phyloP scores from a whole-genome alignment of 306 rosid genomes.

The Malus sieversii region DNA sequence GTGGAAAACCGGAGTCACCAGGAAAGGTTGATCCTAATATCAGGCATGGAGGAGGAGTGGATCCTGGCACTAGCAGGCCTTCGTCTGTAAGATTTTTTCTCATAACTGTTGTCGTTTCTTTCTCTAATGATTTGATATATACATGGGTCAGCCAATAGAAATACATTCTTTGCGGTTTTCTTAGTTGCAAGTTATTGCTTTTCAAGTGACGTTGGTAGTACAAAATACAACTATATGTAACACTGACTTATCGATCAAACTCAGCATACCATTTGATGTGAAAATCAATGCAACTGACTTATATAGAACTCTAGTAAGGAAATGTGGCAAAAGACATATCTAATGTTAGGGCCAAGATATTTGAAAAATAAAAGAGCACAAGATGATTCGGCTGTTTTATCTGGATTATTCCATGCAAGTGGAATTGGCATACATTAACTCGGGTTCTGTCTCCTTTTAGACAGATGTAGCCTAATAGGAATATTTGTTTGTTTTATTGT shows the following conservation, averaged over 20 bases:
- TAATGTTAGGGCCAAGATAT: no score
- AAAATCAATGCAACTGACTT: slow-evolving; percentile 10
- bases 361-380: no score
- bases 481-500: no score
- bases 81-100: slow-evolving; percentile 54
- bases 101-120: not conserved
- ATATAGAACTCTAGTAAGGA: not conserved
- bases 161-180: not conserved
- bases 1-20: no score
- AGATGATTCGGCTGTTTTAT: no score
- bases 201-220: not conserved
- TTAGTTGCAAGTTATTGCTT: slow-evolving; percentile 10
- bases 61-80: slow-evolving; percentile 60
- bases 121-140: not conserved
- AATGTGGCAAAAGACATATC: no score
- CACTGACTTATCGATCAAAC: not conserved
- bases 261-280: not conserved
- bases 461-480: no score
- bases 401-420: no score
- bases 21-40: no score
- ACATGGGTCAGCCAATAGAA: not conserved
- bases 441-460: no score
- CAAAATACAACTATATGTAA: not conserved
- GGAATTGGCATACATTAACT: no score
- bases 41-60: no score